Evolutionary conservation across 305 asterid species (phyloP).

Genomic region (Fraxinus paxiana): DNA sequence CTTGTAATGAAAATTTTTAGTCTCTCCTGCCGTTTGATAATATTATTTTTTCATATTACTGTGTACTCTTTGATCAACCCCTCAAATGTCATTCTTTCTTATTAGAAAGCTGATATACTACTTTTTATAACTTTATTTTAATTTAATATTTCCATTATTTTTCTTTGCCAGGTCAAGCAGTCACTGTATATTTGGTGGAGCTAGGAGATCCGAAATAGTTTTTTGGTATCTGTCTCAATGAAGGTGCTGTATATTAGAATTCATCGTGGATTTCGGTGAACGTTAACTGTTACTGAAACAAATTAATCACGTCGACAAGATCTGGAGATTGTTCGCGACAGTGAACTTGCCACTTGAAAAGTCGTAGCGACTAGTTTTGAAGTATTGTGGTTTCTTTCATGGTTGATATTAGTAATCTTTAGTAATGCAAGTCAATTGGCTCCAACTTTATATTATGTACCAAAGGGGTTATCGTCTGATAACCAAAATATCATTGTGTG

Average conservation of each 20-base stretch:
- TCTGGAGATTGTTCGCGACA: neutral
- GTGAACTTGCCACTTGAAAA: neutral
- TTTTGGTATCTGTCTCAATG: neutral
- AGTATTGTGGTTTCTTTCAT: neutral
- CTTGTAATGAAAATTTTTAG: neutral
- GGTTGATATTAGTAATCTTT: neutral
- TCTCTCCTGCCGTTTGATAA: neutral
- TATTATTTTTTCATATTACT: neutral
- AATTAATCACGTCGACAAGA: neutral
- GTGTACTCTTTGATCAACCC: neutral
- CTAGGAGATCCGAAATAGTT: neutral
- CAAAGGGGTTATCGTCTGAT: neutral
- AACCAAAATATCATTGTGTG: neutral
- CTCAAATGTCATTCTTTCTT: neutral
- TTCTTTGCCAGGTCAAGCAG: conserved; percentile 5
- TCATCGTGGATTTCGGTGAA: neutral
- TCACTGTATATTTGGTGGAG: neutral
- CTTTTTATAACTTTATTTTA: neutral
- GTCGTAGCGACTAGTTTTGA: neutral
- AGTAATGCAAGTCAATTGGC: neutral
- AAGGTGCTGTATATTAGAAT: neutral
- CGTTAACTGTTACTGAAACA: neutral
- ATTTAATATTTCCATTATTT: neutral
- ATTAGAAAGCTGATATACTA: neutral
- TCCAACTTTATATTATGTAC: neutral